A percentile compares a stretch with the other conserved stretches of the same genome.
Conservation (phyloP, 768 basidiomycete genomes). For the Agrocybe pediades region DNA sequence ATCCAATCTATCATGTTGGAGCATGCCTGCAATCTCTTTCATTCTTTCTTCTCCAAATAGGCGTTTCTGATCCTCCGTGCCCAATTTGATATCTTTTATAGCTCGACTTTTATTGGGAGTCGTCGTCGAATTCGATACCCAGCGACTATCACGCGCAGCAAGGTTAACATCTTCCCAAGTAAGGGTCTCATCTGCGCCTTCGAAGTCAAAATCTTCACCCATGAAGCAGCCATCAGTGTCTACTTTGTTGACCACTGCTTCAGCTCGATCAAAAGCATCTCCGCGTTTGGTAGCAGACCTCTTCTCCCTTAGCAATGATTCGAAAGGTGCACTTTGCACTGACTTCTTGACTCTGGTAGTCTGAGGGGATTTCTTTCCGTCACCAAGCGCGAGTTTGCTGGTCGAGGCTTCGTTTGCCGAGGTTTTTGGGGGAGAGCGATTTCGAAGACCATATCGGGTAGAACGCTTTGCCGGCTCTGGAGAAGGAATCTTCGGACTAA, state of each 20-base stretch:
- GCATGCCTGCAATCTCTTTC: slow-evolving; percentile 44
- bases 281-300: slow-evolving; percentile 37
- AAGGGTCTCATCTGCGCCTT: slow-evolving; percentile 7
- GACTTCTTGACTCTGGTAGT: slow-evolving; percentile 2
- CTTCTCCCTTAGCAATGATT: slow-evolving; percentile 58
- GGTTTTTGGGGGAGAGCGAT: slow-evolving; percentile 10
- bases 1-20: slow-evolving; percentile 38
- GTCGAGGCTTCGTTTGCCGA: slow-evolving; percentile 1
- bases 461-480: neutral
- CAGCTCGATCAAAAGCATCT: slow-evolving; percentile 47
- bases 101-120: neutral
- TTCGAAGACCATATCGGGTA: slow-evolving; percentile 16
- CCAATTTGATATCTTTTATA: neutral
- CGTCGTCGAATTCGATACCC: slow-evolving; percentile 1
- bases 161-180: slow-evolving; percentile 11
- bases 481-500: neutral
- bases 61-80: slow-evolving; percentile 34
- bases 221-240: slow-evolving; percentile 26
- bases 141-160: slow-evolving; percentile 7
- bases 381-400: neutral
- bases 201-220: slow-evolving; percentile 2
- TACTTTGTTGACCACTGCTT: slow-evolving; percentile 31
- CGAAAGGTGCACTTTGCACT: slow-evolving; percentile 45
- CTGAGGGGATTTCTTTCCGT: neutral
- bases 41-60: slow-evolving; percentile 37